phyloP scores from a whole-genome alignment of 179 eudicot species.

The Actinidia polygama region DNA sequence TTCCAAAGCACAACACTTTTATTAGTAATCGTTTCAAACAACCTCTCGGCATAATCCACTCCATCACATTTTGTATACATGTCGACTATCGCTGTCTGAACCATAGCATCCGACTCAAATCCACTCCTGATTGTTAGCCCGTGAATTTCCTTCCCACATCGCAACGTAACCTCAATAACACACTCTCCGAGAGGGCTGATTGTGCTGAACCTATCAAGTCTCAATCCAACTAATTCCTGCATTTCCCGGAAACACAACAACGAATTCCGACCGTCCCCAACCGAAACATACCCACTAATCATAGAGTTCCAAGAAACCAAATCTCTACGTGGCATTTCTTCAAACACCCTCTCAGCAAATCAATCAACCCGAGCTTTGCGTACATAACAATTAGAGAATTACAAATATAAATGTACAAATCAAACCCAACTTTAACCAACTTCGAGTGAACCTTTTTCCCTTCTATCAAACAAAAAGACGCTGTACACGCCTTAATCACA shows the following conservation, averaged over 20 bases:
- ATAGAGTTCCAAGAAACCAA: constrained; percentile 84
- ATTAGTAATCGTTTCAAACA: constrained; percentile 32
- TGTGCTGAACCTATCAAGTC: constrained; percentile 58
- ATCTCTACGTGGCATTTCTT: constrained; percentile 54
- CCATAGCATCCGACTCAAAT: constrained; percentile 53
- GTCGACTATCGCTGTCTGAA: constrained; percentile 67
- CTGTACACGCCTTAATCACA: constrained; percentile 76
- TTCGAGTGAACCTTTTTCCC: constrained; percentile 59
- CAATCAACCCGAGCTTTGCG: constrained; percentile 57
- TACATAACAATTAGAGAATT: constrained; percentile 72
- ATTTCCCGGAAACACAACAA: constrained; percentile 44
- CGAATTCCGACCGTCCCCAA: constrained; percentile 49
- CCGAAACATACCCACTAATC: constrained; percentile 66
- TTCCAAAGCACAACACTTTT: constrained; percentile 61
- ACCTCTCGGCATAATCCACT: constrained; percentile 55
- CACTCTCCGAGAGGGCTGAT: constrained; percentile 63
- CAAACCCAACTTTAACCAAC: constrained; percentile 57
- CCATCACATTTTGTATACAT: constrained; percentile 73
- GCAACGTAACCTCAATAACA: constrained; percentile 39
- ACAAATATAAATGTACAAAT: constrained; percentile 48
- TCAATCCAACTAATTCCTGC: constrained; percentile 37
- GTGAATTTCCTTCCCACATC: constrained; percentile 68
- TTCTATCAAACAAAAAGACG: constrained; percentile 38
- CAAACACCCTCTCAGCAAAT: constrained; percentile 55
- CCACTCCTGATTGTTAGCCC: constrained; percentile 49